Percentiles rank a stretch among this genome's conserved stretches.
phyloP scores from a whole-genome alignment of 2,329 filamentous ascomycete species.

The Claviceps capensis region DNA sequence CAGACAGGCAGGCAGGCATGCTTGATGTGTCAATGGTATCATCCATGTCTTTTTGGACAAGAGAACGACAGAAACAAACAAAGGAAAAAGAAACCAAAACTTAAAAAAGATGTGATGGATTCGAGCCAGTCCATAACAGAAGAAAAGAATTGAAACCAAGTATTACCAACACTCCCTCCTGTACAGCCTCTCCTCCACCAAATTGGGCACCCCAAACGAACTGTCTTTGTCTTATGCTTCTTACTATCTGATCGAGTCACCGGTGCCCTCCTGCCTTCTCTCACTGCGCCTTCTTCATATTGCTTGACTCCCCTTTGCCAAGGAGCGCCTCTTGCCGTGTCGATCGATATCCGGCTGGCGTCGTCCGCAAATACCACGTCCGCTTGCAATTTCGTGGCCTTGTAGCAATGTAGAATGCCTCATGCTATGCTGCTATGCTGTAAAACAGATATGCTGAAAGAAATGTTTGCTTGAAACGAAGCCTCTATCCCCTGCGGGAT shows the following conservation, averaged over 20 bases:
- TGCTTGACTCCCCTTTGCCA: background rate
- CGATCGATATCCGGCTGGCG: background rate
- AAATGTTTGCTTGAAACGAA: background rate
- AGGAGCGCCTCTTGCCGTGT: background rate
- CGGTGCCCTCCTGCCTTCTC: background rate
- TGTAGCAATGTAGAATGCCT: background rate
- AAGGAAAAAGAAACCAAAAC: background rate
- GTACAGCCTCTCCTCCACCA: background rate
- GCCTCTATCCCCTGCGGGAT: background rate
- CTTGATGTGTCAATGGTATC: conserved; percentile 28
- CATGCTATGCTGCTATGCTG: conserved; percentile 4
- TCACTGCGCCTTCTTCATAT: background rate
- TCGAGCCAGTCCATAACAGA: too few relatives aligned
- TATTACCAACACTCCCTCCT: background rate
- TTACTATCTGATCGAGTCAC: background rate
- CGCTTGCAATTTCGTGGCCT: background rate
- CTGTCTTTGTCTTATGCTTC: background rate
- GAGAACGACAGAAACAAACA: conserved; percentile 14
- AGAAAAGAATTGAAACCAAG: background rate
- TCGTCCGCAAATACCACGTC: conserved; percentile 6
- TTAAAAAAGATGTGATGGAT: background rate
- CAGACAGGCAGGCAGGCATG: conserved; percentile 14
- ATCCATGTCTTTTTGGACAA: conserved; percentile 23
- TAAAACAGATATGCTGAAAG: conserved; percentile 2
- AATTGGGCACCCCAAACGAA: background rate